phyloP scores from a whole-genome alignment of 257 asterid species.

The Eustoma russellianum region DNA sequence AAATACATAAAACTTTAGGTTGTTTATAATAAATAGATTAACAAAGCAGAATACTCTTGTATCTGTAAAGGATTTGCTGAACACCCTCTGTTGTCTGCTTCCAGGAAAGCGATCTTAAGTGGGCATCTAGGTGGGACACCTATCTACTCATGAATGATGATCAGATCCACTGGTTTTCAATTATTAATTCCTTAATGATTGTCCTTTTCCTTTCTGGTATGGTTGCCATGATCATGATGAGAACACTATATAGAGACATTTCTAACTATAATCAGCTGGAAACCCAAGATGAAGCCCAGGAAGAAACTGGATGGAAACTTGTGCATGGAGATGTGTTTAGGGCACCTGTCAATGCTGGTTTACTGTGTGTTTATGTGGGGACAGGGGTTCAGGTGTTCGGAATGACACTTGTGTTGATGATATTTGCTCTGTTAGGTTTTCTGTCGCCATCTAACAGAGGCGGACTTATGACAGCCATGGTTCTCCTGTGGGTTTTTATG shows the following conservation, averaged over 20 bases:
- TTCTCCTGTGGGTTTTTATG: constrained; percentile 87
- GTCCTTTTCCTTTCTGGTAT: constrained; percentile 91
- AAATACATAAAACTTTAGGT: no score
- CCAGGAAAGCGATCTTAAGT: constrained; percentile 71
- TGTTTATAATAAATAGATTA: no score
- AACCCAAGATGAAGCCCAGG: constrained; percentile 89
- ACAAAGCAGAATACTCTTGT: no score
- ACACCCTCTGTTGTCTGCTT: constrained; percentile 8
- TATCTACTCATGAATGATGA: constrained; percentile 92
- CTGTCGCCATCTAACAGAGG: constrained; percentile 89
- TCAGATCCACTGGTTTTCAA: constrained; percentile 92
- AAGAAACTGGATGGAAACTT: constrained; percentile 92
- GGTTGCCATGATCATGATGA: constrained; percentile 98
- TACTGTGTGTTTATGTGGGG: constrained; percentile 74
- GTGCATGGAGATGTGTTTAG: constrained; percentile 85
- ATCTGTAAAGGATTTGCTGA: no score
- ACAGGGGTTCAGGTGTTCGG: constrained; percentile 74
- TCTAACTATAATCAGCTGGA: constrained; percentile 86
- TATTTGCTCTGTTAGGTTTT: constrained; percentile 72
- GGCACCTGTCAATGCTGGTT: constrained; percentile 56
- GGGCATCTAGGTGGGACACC: constrained; percentile 97
- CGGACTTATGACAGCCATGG: constrained; percentile 93
- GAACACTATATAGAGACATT: constrained; percentile 78
- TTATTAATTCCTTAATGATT: constrained; percentile 84
- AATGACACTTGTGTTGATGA: constrained; percentile 87